Conservation (phyloP, 345 rosid species). For the Eucalyptus camaldulensis region DNA sequence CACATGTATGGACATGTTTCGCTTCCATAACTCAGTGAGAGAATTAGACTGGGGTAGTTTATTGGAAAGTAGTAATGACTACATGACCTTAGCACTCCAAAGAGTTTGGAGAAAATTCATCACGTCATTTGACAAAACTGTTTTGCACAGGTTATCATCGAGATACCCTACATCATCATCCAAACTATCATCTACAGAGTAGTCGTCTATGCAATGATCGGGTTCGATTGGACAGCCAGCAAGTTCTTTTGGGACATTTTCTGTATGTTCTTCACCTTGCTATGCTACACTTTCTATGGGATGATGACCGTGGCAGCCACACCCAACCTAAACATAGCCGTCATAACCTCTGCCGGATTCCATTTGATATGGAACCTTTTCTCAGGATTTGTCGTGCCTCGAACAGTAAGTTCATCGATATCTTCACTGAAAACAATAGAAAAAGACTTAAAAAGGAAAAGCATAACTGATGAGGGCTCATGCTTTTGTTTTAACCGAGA, state of each 20-base stretch:
- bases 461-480: neutral
- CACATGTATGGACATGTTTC: constrained; percentile 21
- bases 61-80: neutral
- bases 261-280: constrained; percentile 44
- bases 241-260: constrained; percentile 51
- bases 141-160: constrained; percentile 29
- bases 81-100: neutral
- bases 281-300: constrained; percentile 49
- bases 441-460: neutral
- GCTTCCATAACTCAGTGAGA: neutral
- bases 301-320: constrained; percentile 59
- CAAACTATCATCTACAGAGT: constrained; percentile 38
- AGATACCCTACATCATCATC: constrained; percentile 26
- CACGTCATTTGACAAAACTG: neutral
- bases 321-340: constrained; percentile 40
- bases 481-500: constrained; percentile 16
- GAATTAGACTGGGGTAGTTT: neutral
- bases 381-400: constrained; percentile 48
- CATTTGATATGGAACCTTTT: constrained; percentile 42
- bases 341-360: constrained; percentile 28
- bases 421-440: neutral
- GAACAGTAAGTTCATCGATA: constrained; percentile 9
- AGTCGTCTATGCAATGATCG: constrained; percentile 44
- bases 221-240: constrained; percentile 29
- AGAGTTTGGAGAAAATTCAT: neutral